These are phyloP conservation scores for Phragmites australis DNA, from an alignment of 176 grass and related monocot genomes.

Conservation along the genomic window DNA sequence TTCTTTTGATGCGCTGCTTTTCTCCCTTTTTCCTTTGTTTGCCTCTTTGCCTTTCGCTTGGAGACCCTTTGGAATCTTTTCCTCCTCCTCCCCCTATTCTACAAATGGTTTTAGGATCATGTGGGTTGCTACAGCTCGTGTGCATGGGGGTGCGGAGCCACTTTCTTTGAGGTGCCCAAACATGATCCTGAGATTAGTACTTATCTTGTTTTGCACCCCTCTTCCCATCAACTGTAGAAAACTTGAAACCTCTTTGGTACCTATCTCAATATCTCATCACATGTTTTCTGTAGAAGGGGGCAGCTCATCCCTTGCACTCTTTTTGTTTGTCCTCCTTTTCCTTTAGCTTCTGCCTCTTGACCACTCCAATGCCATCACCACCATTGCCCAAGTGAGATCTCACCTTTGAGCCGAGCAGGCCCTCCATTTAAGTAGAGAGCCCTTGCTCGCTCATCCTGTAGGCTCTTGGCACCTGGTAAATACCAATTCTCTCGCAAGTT, in stretches of 20 bases:
- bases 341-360: constrained; percentile 51
- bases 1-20: constrained; percentile 54
- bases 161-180: constrained; percentile 50
- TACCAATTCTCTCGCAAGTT: not conserved
- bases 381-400: constrained; percentile 15
- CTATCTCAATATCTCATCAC: not conserved
- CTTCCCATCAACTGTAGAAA: constrained; percentile 34
- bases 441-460: constrained; percentile 16
- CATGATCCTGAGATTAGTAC: constrained; percentile 53
- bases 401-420: not conserved
- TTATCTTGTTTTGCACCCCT: constrained; percentile 41
- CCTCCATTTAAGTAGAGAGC: constrained; percentile 37
- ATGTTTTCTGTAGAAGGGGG: constrained; percentile 44
- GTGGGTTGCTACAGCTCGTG: constrained; percentile 12
- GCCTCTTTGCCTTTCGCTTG: constrained; percentile 38
- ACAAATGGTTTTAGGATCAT: constrained; percentile 20
- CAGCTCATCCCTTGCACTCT: constrained; percentile 33
- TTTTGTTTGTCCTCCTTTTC: constrained; percentile 62
- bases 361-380: constrained; percentile 29
- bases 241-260: not conserved
- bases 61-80: constrained; percentile 41
- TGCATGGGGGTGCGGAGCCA: constrained; percentile 35
- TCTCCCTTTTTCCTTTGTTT: not conserved
- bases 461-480: constrained; percentile 2
- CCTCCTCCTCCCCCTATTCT: not conserved